A percentile compares a stretch with the other conserved stretches of the same genome.
These are phyloP conservation scores for Jatropha curcas DNA, from an alignment of 345 rosid genomes.

Conservation along the genomic window DNA sequence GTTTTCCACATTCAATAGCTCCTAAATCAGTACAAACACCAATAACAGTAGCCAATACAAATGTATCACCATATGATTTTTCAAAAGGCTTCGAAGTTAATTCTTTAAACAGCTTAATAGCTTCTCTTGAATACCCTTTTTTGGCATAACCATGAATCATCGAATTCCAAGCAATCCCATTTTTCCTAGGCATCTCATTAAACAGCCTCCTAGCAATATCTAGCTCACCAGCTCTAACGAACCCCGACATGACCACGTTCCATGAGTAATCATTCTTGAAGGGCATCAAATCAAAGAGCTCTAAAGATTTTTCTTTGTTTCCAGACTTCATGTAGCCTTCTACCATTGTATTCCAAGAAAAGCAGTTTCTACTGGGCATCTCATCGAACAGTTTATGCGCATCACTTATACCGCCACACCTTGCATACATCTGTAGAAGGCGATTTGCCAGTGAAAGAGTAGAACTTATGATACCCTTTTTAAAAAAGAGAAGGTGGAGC, in stretches of 20 bases:
- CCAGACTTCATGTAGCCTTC: constrained; percentile 67
- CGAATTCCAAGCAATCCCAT: constrained; percentile 55
- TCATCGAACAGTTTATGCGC: constrained; percentile 65
- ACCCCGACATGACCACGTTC: constrained; percentile 67
- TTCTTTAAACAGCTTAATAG: constrained; percentile 56
- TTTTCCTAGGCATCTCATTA: constrained; percentile 61
- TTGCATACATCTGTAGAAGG: constrained; percentile 46
- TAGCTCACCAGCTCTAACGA: constrained; percentile 58
- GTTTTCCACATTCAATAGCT: constrained; percentile 63
- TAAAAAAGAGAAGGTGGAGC: constrained; percentile 51
- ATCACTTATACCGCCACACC: constrained; percentile 37
- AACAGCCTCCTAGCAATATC: constrained; percentile 54
- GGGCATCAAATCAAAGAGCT: constrained; percentile 57
- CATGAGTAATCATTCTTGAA: constrained; percentile 59
- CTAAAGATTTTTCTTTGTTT: constrained; percentile 35
- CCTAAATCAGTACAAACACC: constrained; percentile 59
- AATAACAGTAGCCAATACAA: constrained; percentile 60
- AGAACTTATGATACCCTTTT: constrained; percentile 54
- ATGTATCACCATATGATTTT: constrained; percentile 39
- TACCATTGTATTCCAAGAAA: constrained; percentile 72
- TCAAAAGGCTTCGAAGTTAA: constrained; percentile 37
- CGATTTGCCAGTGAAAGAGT: constrained; percentile 55
- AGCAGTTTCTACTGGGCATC: constrained; percentile 62
- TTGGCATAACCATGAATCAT: constrained; percentile 56
- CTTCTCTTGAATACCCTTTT: constrained; percentile 49